Base-by-base conservation (phyloP, 805 yeast species). In the Candida sakaeoensis region DNA sequence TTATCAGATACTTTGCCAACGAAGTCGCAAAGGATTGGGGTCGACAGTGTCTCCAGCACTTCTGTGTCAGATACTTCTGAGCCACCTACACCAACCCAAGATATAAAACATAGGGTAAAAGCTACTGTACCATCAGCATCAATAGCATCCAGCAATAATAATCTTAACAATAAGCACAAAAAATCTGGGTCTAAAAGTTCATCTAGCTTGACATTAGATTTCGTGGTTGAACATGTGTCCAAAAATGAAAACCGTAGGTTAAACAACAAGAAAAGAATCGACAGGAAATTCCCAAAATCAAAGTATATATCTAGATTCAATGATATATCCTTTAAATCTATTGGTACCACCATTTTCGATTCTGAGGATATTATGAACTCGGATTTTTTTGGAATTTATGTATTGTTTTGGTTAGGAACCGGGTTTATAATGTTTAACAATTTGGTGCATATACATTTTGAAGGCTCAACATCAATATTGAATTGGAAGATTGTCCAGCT, bases 321-420 rank as follows among this genome's bases (percentile, higher is more conserved):
- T 4, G 86, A 80, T 53, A 65, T 77, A 15, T 65, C 65, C 18
- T 78, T 79, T 48, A 50, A 56, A 27, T 54, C 61, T 16, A 42
- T 49, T 10, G 41, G 73, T 23, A 57, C 72, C 6, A 63, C 72
- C 4, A 79, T 82, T 13, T 69, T 82, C 45, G 90, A 82, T 52
- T 62, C 71, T 12, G 69, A 65, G 3, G 53, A 60, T 21, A 63
- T 69, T 44, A 62, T 63, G 37, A 62, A 70, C 1, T 60, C 79
- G 3, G 64, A 67, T 40, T 89, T 86, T 57, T 79, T 76, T 49
- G 98, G 98, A 2, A 74, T 93, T 44, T 91, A 80, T 58, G 82
- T 87, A 4, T 72, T 89, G 36, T 78, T 80, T 46, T 87, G 96
- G 96, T 63, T 85, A 40, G 75, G 77, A 4, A 73, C 80, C 4